Evolutionary conservation across 495 filamentous ascomycete species (phyloP).

Genomic region (Rhypophila decipiens): DNA sequence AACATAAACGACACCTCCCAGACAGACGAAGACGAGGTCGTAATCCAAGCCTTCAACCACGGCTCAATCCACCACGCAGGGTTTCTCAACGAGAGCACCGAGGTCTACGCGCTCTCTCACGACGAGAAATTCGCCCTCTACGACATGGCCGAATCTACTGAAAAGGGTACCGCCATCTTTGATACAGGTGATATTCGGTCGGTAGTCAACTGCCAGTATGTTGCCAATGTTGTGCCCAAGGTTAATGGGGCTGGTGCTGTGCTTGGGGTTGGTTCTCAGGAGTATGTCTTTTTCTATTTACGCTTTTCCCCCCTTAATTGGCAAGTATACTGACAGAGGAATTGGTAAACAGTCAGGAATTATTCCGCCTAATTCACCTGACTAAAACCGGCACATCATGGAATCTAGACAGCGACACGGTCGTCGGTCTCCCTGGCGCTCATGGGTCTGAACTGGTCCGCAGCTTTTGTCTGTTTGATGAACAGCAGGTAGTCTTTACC

Average conservation of each 20-base stretch:
- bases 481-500: conserved; percentile 66
- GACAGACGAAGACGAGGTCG: conserved; percentile 76
- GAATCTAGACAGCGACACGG: conserved; percentile 52
- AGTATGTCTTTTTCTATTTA: conserved; percentile 31
- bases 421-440: conserved; percentile 62
- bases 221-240: conserved; percentile 61
- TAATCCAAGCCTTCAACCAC: conserved; percentile 84
- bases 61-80: conserved; percentile 79
- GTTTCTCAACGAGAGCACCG: conserved; percentile 62
- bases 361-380: conserved; percentile 63
- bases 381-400: conserved; percentile 49
- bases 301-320: neutral
- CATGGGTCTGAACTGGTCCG: conserved; percentile 83
- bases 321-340: conserved; percentile 3
- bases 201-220: conserved; percentile 70
- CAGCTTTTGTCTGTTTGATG: conserved; percentile 66
- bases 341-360: conserved; percentile 44
- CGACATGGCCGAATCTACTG: conserved; percentile 48
- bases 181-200: conserved; percentile 73
- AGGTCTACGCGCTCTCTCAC: conserved; percentile 70
- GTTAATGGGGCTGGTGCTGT: conserved; percentile 50
- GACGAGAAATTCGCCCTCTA: conserved; percentile 79
- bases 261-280: conserved; percentile 55
- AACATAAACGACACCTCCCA: conserved; percentile 75
- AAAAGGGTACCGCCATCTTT: conserved; percentile 48